phyloP scores from a whole-genome alignment of 441 rosid species.

The Gossypium schwendimanii region DNA sequence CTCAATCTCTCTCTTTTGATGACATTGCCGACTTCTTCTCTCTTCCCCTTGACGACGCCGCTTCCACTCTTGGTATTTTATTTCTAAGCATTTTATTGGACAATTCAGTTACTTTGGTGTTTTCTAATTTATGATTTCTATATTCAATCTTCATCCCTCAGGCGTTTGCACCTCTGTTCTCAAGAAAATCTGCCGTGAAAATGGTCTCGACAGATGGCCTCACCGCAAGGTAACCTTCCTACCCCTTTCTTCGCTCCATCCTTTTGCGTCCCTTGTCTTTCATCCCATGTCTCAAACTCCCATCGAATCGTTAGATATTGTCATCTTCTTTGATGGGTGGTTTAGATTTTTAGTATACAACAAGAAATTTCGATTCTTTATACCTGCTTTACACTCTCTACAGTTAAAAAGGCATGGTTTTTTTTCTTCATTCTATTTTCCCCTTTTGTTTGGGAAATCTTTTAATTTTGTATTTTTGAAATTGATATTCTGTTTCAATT shows the following conservation, averaged over 20 bases:
- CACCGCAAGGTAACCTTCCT: constrained; percentile 29
- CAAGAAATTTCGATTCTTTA: neutral
- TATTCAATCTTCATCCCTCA: neutral
- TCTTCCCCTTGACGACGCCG: constrained; percentile 37
- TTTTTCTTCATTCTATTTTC: neutral
- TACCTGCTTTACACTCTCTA: neutral
- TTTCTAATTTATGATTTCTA: neutral
- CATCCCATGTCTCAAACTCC: neutral
- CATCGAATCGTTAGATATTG: neutral
- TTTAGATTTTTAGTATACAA: neutral
- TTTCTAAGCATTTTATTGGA: neutral
- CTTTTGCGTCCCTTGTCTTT: neutral
- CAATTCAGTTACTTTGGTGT: neutral
- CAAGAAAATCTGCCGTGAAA: constrained; percentile 35
- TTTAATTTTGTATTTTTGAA: neutral
- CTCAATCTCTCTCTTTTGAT: constrained; percentile 22
- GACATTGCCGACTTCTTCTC: constrained; percentile 32
- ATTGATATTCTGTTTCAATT: neutral
- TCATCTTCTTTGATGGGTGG: neutral
- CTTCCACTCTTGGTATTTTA: constrained; percentile 28
- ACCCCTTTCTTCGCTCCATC: neutral
- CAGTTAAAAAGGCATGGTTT: neutral
- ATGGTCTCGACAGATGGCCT: constrained; percentile 43
- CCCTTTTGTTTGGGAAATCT: neutral
- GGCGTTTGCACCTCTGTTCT: constrained; percentile 36